Conservation (phyloP, 768 basidiomycete species). For the Calocera viscosa region DNA sequence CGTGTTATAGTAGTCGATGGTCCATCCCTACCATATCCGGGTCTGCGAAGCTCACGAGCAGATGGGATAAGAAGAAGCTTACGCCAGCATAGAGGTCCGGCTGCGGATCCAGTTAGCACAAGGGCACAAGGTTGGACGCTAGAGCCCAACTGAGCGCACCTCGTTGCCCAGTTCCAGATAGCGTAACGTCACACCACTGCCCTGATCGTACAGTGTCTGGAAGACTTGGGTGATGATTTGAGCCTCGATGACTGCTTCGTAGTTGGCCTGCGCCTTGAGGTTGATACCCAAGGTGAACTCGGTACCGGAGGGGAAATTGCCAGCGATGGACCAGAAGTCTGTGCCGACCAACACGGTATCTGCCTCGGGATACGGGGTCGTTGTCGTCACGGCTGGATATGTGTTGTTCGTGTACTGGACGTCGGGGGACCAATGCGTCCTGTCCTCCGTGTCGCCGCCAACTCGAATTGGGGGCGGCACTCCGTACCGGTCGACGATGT, state of each 20-base stretch:
- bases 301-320: conserved; percentile 40
- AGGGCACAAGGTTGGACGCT: not conserved
- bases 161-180: not conserved
- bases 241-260: not conserved
- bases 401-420: conserved; percentile 36
- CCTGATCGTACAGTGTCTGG: not conserved
- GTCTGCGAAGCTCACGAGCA: not conserved
- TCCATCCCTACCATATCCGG: not conserved
- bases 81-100: not conserved
- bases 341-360: conserved; percentile 46
- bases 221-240: not conserved
- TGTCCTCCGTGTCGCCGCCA: conserved; percentile 43
- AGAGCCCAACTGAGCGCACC: not conserved
- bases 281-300: conserved; percentile 10
- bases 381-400: conserved; percentile 39
- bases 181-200: not conserved
- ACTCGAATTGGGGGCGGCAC: conserved; percentile 46
- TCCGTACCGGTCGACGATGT: conserved; percentile 42
- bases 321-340: conserved; percentile 41
- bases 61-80: not conserved
- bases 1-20: not conserved
- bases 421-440: conserved; percentile 41
- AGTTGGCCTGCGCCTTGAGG: not conserved
- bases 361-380: conserved; percentile 56
- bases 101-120: not conserved